These are phyloP conservation scores for Bretschneidera sinensis DNA, from an alignment of 345 rosid genomes.

Conservation along the genomic window DNA sequence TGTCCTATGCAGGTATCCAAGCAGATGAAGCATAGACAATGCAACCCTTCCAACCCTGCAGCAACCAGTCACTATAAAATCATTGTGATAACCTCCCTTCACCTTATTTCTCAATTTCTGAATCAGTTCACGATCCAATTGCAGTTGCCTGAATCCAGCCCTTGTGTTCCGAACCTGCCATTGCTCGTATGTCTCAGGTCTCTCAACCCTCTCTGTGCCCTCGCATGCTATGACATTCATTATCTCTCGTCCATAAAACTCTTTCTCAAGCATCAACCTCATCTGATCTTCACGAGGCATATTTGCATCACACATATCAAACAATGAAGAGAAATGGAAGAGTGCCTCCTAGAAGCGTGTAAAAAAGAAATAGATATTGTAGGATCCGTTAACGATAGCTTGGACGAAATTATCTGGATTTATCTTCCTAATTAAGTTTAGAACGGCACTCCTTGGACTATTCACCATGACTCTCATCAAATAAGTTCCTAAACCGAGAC, in stretches of 20 bases:
- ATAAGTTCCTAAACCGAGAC: too few species aligned
- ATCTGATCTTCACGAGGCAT: slow-evolving; percentile 30
- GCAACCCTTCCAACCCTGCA: slow-evolving; percentile 85
- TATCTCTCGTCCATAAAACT: slow-evolving; percentile 30
- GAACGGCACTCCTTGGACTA: too few species aligned
- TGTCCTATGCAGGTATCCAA: too few species aligned
- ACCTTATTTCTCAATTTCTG: too few species aligned
- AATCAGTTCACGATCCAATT: too few species aligned
- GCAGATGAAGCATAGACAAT: slow-evolving; percentile 57
- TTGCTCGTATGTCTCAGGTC: too few species aligned
- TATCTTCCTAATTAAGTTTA: too few species aligned
- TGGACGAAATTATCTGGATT: too few species aligned
- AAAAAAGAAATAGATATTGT: slow-evolving; percentile 45
- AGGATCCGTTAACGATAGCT: slow-evolving; percentile 31
- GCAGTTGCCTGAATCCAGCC: too few species aligned
- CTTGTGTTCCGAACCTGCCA: too few species aligned
- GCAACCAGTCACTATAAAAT: slow-evolving; percentile 58
- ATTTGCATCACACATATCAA: slow-evolving; percentile 31
- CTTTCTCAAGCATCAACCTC: too few species aligned
- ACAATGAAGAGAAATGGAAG: slow-evolving; percentile 38
- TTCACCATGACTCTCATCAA: too few species aligned
- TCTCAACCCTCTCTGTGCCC: slow-evolving; percentile 41
- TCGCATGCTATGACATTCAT: slow-evolving; percentile 47
- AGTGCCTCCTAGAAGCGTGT: slow-evolving; percentile 42
- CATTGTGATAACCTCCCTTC: slow-evolving; percentile 36